Conservation (phyloP, 495 filamentous ascomycete genomes). For the Cenococcum geophilum region DNA sequence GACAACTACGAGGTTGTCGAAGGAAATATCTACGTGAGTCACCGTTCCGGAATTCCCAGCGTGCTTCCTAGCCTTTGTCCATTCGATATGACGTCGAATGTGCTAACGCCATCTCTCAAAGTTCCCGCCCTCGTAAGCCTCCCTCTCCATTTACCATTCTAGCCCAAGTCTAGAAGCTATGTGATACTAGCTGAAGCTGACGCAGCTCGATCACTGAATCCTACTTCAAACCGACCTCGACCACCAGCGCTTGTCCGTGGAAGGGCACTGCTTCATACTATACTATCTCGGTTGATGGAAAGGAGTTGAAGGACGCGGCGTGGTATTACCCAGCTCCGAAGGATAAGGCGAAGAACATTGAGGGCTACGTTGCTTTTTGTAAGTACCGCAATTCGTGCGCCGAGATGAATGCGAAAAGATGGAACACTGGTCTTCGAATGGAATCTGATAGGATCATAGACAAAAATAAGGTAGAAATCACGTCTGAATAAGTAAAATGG, state of each 20-base stretch:
- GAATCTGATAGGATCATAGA: not conserved
- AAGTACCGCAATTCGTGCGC: slow-evolving; percentile 14
- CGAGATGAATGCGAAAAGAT: not conserved
- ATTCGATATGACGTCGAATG: not conserved
- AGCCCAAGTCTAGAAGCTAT: too few relatives aligned
- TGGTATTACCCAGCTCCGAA: slow-evolving; percentile 62
- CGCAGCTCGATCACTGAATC: slow-evolving; percentile 45
- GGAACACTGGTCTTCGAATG: not conserved
- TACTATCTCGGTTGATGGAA: slow-evolving; percentile 45
- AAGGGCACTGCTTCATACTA: slow-evolving; percentile 68
- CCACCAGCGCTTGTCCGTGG: slow-evolving; percentile 57
- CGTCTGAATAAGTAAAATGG: not conserved
- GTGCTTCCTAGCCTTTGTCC: not conserved
- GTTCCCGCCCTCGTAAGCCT: slow-evolving; percentile 37
- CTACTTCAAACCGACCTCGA: slow-evolving; percentile 45
- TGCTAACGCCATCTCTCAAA: slow-evolving; percentile 7
- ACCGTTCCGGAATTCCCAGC: slow-evolving; percentile 1
- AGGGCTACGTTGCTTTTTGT: slow-evolving; percentile 64
- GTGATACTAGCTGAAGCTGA: too few relatives aligned
- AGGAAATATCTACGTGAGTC: slow-evolving; percentile 63
- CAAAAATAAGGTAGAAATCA: not conserved
- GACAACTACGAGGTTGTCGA: slow-evolving; percentile 60
- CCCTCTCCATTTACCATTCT: not conserved
- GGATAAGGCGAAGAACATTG: slow-evolving; percentile 52
- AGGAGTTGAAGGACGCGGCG: slow-evolving; percentile 54